phyloP scores from a whole-genome alignment of 139 green algal species.

The Micromonas pusilla region DNA sequence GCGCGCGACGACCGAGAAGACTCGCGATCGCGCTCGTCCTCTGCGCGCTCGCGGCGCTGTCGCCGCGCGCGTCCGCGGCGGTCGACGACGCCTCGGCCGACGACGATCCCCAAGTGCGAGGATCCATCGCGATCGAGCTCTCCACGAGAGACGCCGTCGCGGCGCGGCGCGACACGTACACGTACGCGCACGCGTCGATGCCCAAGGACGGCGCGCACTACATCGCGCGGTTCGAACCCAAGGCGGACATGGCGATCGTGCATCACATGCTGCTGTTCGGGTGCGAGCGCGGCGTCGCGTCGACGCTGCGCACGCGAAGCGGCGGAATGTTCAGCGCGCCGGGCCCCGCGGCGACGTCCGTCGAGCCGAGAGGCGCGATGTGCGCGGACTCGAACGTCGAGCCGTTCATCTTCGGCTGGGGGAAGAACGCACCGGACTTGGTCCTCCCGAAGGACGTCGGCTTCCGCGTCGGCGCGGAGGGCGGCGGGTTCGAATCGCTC shows the following conservation, averaged over 20 bases:
- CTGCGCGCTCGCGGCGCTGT: background rate
- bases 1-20: no score
- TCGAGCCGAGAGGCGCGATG: background rate
- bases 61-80: no score
- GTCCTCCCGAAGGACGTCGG: conserved; percentile 56
- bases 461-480: conserved; percentile 36
- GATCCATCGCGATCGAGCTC: background rate
- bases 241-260: conserved; percentile 54
- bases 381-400: conserved; percentile 20
- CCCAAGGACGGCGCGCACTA: background rate
- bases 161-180: background rate
- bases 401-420: conserved; percentile 73
- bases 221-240: conserved; percentile 13
- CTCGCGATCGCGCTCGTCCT: no score
- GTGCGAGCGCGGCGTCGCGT: background rate
- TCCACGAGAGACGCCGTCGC: background rate
- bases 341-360: background rate
- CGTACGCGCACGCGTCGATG: background rate
- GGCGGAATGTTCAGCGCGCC: conserved; percentile 5
- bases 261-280: conserved; percentile 90
- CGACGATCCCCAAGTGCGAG: no score
- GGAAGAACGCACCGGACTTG: conserved; percentile 61
- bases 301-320: background rate
- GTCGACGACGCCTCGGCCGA: no score
- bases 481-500: background rate